Base-by-base conservation (phyloP, 768 basidiomycete species). In the Boletus rufocinnamomeus region DNA sequence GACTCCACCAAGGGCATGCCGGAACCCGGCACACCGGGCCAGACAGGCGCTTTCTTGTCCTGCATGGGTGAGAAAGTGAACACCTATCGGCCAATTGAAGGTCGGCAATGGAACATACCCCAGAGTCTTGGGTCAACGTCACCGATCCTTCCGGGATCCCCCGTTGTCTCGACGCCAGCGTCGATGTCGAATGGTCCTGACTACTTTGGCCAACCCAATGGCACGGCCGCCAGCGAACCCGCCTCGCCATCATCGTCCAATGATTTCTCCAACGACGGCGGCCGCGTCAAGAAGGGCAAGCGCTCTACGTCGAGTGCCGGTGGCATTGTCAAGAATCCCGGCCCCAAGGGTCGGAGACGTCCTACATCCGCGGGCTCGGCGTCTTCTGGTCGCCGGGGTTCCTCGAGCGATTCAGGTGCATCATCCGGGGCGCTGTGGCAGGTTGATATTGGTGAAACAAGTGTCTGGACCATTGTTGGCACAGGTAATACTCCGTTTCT, bases 41-140 rank as follows among this genome's bases (percentile, higher is more conserved):
- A 79, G 37, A 88, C 85, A 8, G 91, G 93, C 43, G 85, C 91
- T 9, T 95, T 93, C 82, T 72, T 95, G 62, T 91, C 89, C 10
- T 94, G 93, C 76, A 89, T 93, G 87, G 91, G 91, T 62, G 93
- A 95, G 75, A 93, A 93, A 71, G 93, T 95, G 55, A 94, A 93
- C 69, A 92, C 92, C 0, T 93, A 92, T 69, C 85, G 89, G 34
- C 90, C 91, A 17, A 84, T 88, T 41, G 92, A 93, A 43, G 88
- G 88, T 21, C 85, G 93, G 28, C 83, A 85, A 60, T 94, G 92
- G 92, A 88, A 86, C 60, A 74, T 69, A 57, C 79, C 76, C 6
- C 72, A 69, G 55, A 73, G 61, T 50, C 75, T 70, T 23, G 79
- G 80, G 21, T 73, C 84, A 4, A 77, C 74, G 45, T 85, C 87